Percentiles rank a stretch among this genome's conserved stretches.
Conservation (phyloP, 1,139 yeast genomes). For the Geotrichum armillariae region DNA sequence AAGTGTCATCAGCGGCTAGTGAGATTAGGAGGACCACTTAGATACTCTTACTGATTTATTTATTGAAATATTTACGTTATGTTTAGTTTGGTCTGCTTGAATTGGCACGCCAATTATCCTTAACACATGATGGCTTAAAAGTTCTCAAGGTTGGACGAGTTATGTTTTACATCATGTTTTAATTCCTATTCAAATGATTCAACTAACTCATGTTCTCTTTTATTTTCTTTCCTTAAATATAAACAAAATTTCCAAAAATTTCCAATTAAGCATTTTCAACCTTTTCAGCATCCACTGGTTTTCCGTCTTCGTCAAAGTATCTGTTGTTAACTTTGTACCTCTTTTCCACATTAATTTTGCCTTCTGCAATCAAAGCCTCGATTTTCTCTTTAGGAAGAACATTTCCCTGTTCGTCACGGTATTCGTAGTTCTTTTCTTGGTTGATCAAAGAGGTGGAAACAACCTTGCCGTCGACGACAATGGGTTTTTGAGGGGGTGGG, state of each 20-base stretch:
- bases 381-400: slow-evolving; percentile 34
- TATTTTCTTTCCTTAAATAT: too few species aligned
- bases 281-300: slow-evolving; percentile 19
- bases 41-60: too few species aligned
- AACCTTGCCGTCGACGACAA: slow-evolving; percentile 6
- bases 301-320: slow-evolving; percentile 23
- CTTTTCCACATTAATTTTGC: slow-evolving; percentile 27
- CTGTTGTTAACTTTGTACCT: slow-evolving; percentile 16
- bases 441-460: slow-evolving; percentile 12
- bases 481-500: slow-evolving; percentile 17
- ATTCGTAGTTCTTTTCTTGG: slow-evolving; percentile 28
- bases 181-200: too few species aligned
- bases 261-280: too few species aligned
- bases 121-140: too few species aligned
- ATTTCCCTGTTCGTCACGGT: slow-evolving; percentile 38
- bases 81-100: too few species aligned
- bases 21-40: slow-evolving; percentile 32
- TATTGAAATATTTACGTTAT: too few species aligned
- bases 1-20: slow-evolving; percentile 55
- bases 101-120: too few species aligned
- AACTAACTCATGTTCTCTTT: too few species aligned
- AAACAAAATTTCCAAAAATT: too few species aligned
- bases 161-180: too few species aligned
- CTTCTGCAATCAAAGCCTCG: slow-evolving; percentile 29
- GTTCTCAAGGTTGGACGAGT: too few species aligned